phyloP scores from a whole-genome alignment of 495 filamentous ascomycete species.

The Penicillium goetzii region DNA sequence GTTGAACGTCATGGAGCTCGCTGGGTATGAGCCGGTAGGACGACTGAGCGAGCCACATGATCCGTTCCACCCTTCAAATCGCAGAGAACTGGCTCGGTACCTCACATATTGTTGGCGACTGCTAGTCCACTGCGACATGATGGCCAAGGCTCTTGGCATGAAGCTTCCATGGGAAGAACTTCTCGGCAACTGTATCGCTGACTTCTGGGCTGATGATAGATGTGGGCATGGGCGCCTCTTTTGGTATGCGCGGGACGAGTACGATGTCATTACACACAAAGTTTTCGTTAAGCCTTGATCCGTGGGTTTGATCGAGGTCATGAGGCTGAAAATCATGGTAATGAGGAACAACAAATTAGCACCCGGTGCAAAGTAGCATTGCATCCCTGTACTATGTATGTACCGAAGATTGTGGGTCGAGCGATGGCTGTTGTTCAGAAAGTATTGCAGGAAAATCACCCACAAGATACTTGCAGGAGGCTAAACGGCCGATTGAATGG shows the following conservation, averaged over 20 bases:
- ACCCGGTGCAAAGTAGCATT: no score
- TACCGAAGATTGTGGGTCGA: no score
- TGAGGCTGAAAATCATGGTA: no score
- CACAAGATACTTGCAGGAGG: no score
- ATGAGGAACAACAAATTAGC: no score
- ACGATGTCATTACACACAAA: neutral
- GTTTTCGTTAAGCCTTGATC: constrained; percentile 6
- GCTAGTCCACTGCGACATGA: constrained; percentile 29
- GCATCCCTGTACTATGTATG: no score
- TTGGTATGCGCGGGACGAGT: neutral
- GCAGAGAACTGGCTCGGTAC: constrained; percentile 15
- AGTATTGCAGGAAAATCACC: no score
- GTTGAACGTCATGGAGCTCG: constrained; percentile 20
- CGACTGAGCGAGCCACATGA: constrained; percentile 21
- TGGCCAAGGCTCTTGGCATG: constrained; percentile 22
- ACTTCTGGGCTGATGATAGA: neutral
- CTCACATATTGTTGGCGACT: constrained; percentile 29
- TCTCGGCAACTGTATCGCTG: neutral
- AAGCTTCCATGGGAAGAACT: constrained; percentile 8
- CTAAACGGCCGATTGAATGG: no score
- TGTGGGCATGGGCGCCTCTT: neutral
- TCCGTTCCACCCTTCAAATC: constrained; percentile 28
- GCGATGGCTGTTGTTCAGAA: no score
- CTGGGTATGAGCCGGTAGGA: constrained; percentile 13
- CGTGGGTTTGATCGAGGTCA: neutral